Evolutionary conservation across 2,329 filamentous ascomycete species (phyloP).

Genomic region (Aspergillus intermedius): DNA sequence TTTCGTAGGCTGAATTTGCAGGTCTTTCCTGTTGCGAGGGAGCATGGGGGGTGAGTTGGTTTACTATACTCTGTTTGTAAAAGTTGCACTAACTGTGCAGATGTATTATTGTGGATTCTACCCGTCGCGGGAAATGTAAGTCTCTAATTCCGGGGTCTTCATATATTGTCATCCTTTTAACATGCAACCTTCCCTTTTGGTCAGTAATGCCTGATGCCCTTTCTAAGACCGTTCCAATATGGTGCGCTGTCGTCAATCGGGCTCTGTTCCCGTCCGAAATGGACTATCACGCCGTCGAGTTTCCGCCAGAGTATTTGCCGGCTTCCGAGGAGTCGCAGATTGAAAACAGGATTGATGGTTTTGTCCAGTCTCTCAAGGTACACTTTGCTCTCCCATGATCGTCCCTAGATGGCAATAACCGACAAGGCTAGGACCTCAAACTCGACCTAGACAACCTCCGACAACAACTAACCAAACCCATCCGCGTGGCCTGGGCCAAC

Average conservation of each 20-base stretch:
- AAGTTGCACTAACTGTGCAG: constrained; percentile 15
- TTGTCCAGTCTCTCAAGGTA: constrained; percentile 47
- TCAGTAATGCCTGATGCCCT: constrained; percentile 85
- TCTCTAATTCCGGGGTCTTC: constrained; percentile 5
- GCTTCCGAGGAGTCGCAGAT: constrained; percentile 77
- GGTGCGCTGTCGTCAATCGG: constrained; percentile 81
- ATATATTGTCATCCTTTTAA: constrained; percentile 11
- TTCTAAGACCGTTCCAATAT: constrained; percentile 88
- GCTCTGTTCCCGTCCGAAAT: constrained; percentile 60
- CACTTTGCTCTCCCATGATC: constrained; percentile 2
- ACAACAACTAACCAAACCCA: constrained; percentile 58
- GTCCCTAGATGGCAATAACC: background rate
- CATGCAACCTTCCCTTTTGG: constrained; percentile 2
- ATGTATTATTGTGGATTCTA: constrained; percentile 82
- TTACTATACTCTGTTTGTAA: constrained; percentile 10
- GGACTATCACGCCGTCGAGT: constrained; percentile 53
- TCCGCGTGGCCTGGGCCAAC: constrained; percentile 74
- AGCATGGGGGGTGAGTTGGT: constrained; percentile 56
- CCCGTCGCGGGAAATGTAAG: constrained; percentile 76
- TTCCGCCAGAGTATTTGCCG: constrained; percentile 66
- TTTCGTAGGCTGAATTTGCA: constrained; percentile 78
- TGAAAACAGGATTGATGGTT: constrained; percentile 51
- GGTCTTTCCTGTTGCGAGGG: constrained; percentile 61
- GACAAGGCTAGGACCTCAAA: constrained; percentile 49
- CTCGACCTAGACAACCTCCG: constrained; percentile 53